These are phyloP conservation scores for Pleurotus tuber-regium DNA, from an alignment of 768 basidiomycete species.

Conservation along the genomic window DNA sequence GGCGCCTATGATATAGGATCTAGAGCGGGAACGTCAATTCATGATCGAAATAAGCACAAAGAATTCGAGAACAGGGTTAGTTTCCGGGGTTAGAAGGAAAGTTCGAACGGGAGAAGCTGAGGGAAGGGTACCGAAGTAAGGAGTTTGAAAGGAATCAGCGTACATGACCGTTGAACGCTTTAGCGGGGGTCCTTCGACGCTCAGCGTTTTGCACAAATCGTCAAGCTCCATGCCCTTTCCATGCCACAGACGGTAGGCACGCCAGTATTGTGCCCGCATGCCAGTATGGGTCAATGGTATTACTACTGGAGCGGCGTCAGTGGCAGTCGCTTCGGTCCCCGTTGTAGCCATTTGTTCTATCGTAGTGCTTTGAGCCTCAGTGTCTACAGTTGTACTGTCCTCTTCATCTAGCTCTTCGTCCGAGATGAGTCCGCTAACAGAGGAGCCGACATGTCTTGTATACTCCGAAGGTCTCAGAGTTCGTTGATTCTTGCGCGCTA, in stretches of 20 bases:
- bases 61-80: no score
- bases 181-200: slow-evolving; percentile 18
- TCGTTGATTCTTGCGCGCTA: slow-evolving; percentile 20
- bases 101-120: no score
- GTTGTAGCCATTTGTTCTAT: no score
- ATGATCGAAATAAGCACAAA: neutral
- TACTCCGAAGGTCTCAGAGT: neutral
- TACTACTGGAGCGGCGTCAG: neutral
- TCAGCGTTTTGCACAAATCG: slow-evolving; percentile 27
- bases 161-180: slow-evolving; percentile 31
- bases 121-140: no score
- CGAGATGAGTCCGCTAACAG: slow-evolving; percentile 1
- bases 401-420: slow-evolving; percentile 12
- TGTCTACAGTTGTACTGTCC: neutral
- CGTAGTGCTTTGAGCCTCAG: neutral
- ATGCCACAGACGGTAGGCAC: slow-evolving; percentile 34
- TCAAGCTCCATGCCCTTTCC: slow-evolving; percentile 24
- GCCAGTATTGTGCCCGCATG: slow-evolving; percentile 26
- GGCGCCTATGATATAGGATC: slow-evolving; percentile 31
- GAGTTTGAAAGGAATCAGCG: no score
- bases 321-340: neutral
- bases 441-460: slow-evolving; percentile 10
- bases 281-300: neutral
- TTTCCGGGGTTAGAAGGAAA: neutral
- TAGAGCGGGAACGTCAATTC: slow-evolving; percentile 9